phyloP scores from a whole-genome alignment of 1,284 basidiomycete genomes.

The Tilletiopsis washingtonensis region DNA sequence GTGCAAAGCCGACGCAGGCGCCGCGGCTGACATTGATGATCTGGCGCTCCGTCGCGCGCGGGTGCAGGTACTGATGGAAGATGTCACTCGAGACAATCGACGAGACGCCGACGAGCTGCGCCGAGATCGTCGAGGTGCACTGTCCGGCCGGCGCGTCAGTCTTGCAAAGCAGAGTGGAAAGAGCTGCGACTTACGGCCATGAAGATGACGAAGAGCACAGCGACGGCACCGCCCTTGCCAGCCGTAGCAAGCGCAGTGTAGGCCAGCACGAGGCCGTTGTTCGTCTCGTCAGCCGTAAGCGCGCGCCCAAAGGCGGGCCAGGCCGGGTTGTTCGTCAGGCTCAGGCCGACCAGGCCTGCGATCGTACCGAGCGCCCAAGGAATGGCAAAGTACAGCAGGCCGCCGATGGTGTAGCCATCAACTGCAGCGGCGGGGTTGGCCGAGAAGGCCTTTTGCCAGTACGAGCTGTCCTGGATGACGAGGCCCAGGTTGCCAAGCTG shows the following conservation, averaged over 20 bases:
- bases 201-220: slow-evolving; percentile 35
- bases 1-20: slow-evolving; percentile 31
- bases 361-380: slow-evolving; percentile 36
- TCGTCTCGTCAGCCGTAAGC: slow-evolving; percentile 18
- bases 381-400: slow-evolving; percentile 40
- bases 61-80: slow-evolving; percentile 33
- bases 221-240: slow-evolving; percentile 36
- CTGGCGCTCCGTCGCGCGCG: slow-evolving; percentile 17
- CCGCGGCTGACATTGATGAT: slow-evolving; percentile 25
- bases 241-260: slow-evolving; percentile 30
- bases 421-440: slow-evolving; percentile 32
- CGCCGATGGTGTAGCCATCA: slow-evolving; percentile 36
- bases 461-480: slow-evolving; percentile 30
- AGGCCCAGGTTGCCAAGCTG: slow-evolving; percentile 39
- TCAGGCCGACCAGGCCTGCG: slow-evolving; percentile 26
- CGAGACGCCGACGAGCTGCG: slow-evolving; percentile 35
- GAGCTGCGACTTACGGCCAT: slow-evolving; percentile 35
- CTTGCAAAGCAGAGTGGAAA: too few relatives aligned
- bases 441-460: slow-evolving; percentile 41
- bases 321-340: slow-evolving; percentile 15
- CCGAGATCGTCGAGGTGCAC: slow-evolving; percentile 30
- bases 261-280: slow-evolving; percentile 25
- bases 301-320: slow-evolving; percentile 31
- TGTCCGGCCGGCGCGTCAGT: too few relatives aligned
- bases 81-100: slow-evolving; percentile 32